These are phyloP conservation scores for Colletotrichum viniferum DNA, from an alignment of 2,329 filamentous ascomycete genomes.

Conservation along the genomic window DNA sequence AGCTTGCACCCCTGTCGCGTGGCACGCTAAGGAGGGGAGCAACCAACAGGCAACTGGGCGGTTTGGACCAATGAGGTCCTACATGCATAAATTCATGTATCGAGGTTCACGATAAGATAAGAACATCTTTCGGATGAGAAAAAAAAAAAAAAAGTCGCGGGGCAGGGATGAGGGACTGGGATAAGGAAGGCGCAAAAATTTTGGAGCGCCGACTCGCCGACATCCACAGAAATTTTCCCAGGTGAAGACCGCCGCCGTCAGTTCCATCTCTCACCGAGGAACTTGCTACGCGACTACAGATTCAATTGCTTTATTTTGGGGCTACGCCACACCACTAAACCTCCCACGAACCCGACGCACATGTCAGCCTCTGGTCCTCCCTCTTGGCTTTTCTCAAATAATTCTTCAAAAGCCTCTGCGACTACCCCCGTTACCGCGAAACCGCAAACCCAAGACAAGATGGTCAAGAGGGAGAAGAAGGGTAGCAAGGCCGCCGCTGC, in stretches of 20 bases:
- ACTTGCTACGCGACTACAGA: not conserved
- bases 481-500: constrained; percentile 18
- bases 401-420: constrained; percentile 28
- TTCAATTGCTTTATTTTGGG: not conserved
- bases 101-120: constrained; percentile 5
- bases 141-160: not conserved
- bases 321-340: not conserved
- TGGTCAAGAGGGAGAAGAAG: constrained; percentile 38
- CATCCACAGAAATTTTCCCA: constrained; percentile 21
- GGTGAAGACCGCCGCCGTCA: constrained; percentile 5
- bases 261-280: constrained; percentile 5
- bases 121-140: not conserved
- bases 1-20: constrained; percentile 15
- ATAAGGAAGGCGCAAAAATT: not conserved
- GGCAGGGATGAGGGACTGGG: constrained; percentile 12
- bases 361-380: constrained; percentile 41
- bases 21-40: not conserved
- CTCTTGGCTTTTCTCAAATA: constrained; percentile 49
- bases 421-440: constrained; percentile 6
- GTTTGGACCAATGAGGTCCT: not conserved
- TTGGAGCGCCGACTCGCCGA: constrained; percentile 8
- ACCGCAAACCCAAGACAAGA: constrained; percentile 25
- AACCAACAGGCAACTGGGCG: not conserved
- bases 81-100: not conserved
- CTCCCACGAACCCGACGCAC: constrained; percentile 6